Evolutionary conservation across 108 stramenopile species (phyloP).

Genomic region (Skeletonema grethae): DNA sequence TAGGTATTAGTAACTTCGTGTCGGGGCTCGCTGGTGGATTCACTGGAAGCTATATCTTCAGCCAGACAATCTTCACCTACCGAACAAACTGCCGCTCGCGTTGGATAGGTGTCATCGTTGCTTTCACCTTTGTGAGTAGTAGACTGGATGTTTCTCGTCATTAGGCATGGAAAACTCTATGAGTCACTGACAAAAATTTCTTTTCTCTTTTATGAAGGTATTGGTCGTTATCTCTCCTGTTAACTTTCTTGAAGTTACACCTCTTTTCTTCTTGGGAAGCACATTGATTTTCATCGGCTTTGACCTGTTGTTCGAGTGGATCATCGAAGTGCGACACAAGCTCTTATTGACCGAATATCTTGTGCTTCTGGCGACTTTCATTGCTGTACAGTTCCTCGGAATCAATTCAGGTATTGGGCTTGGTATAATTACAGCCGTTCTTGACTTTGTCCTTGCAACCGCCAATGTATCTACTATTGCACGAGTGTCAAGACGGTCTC

Average conservation of each 20-base stretch:
- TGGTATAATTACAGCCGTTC: constrained; percentile 59
- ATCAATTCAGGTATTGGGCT: constrained; percentile 43
- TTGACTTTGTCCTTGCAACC: constrained; percentile 79
- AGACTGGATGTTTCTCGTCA: too few species aligned
- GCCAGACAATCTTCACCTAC: constrained; percentile 97
- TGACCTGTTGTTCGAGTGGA: constrained; percentile 95
- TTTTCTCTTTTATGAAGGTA: too few species aligned
- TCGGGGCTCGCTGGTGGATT: constrained; percentile 86
- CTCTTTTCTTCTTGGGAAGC: constrained; percentile 93
- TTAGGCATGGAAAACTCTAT: too few species aligned
- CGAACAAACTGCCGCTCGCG: constrained; percentile 75
- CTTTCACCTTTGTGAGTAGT: constrained; percentile 53
- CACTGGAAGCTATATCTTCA: constrained; percentile 97
- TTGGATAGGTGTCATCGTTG: constrained; percentile 79
- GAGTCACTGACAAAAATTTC: too few species aligned
- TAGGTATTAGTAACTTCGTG: constrained; percentile 91
- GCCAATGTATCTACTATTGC: constrained; percentile 59
- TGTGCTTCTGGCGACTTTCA: constrained; percentile 46
- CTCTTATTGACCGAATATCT: constrained; percentile 44
- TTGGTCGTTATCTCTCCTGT: constrained; percentile 73
- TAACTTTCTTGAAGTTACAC: constrained; percentile 74
- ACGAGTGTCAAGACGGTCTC: constrained; percentile 66
- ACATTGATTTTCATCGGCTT: constrained; percentile 91
- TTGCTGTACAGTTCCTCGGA: constrained; percentile 45
- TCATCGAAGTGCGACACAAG: constrained; percentile 87